Base-by-base conservation (phyloP, 257 asterid species). In the Solanum etuberosum region DNA sequence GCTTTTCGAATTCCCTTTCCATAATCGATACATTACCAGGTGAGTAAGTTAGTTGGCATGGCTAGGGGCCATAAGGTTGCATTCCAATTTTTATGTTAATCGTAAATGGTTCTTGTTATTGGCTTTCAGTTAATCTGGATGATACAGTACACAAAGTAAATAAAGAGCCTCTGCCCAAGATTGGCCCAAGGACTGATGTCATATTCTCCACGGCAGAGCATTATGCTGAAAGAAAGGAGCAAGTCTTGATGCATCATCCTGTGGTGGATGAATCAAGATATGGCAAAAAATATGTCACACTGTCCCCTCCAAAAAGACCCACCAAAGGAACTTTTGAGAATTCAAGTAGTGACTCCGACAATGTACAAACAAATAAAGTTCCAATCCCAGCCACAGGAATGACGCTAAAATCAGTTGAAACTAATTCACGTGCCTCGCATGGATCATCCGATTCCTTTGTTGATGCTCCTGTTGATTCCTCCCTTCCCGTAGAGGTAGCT, bases 21-120 rank as follows among this genome's bases (percentile, higher is more conserved):
- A 94, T 97, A 77, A 86, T 97, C 21, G 95, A 97, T 91, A 97
- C 98, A 88, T 92, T 95, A 76, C 88, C 98, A 91, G 98, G 99
- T 97, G 90, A 92, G 85, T 85, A 80, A 84, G 43, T 81, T 31
- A 48, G 68, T 51, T 20, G 46, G 31, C 85, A 5, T 81, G 31
- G 68, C 43, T 81, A 31, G 42, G 70, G 18, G 70, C 42, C 43
- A 48, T 70, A 81, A 81, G 40, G 85, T 51, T 81, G 85, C 68
- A 13, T 48, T 48, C 31, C 68, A 5, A 48, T 51, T 81, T 48
- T 81, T 48, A 81, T 81, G 85, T 81, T 48, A 48, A 81, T 48
- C 7, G 12, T 81, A 48, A 81, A 48, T 81, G 29, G 29, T 31
- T 81, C 65, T 48, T 80, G 40, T 80, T 48, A 46, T 85, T 85